These are phyloP conservation scores for Rubroboletus pulcherrimus DNA, from an alignment of 768 basidiomycete genomes.

Conservation along the genomic window DNA sequence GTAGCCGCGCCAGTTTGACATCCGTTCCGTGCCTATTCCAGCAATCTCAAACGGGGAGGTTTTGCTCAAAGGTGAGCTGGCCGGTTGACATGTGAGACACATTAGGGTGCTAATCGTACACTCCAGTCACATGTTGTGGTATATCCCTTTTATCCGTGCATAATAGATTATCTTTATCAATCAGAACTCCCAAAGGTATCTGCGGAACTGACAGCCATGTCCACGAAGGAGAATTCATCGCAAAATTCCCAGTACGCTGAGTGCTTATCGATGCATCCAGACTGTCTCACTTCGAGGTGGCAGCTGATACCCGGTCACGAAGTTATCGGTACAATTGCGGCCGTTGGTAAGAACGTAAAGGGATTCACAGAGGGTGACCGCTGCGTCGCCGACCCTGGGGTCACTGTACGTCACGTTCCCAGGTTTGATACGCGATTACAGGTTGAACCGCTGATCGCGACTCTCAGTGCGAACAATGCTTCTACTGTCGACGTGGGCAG, in stretches of 20 bases:
- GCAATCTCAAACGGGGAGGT: conserved; percentile 52
- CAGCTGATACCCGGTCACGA: conserved; percentile 70
- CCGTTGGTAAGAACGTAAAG: conserved; percentile 72
- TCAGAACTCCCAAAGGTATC: conserved; percentile 35
- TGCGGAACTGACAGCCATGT: conserved; percentile 57
- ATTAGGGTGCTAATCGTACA: background rate
- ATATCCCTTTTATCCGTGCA: conserved; percentile 3
- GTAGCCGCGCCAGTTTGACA: conserved; percentile 49
- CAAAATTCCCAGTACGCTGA: conserved; percentile 44
- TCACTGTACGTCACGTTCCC: conserved; percentile 45
- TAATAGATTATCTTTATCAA: background rate
- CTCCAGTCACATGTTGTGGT: conserved; percentile 39
- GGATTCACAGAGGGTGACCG: conserved; percentile 73
- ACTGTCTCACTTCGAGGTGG: background rate
- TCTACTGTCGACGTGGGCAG: conserved; percentile 79
- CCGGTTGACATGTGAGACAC: background rate
- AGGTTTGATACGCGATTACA: background rate
- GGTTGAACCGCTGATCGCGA: background rate
- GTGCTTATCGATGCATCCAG: background rate
- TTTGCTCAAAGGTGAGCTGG: conserved; percentile 49
- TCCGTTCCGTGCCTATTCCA: conserved; percentile 50
- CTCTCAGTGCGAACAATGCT: conserved; percentile 70
- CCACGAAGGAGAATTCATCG: conserved; percentile 58
- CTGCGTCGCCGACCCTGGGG: conserved; percentile 74
- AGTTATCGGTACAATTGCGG: conserved; percentile 63